These are phyloP conservation scores for Penicillium sclerotiorum DNA, from an alignment of 2,329 filamentous ascomycete species.

Conservation along the genomic window DNA sequence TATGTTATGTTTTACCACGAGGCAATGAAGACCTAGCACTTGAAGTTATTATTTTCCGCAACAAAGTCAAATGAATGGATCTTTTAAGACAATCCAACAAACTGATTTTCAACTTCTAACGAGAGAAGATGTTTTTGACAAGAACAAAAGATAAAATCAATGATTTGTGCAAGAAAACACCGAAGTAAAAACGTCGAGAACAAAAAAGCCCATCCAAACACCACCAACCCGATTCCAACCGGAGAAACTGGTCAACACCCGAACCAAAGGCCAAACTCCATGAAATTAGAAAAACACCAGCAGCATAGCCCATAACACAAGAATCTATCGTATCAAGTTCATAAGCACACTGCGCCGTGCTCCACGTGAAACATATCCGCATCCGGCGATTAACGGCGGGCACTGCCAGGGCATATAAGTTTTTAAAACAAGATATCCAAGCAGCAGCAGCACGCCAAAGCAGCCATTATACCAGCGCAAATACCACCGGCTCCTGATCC, in stretches of 20 bases:
- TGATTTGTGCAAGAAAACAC: constrained; percentile 17
- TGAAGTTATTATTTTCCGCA: too few species aligned
- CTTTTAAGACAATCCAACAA: too few species aligned
- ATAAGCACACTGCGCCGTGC: too few species aligned
- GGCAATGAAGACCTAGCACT: too few species aligned
- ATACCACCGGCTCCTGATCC: constrained; percentile 40
- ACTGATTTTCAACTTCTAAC: background rate
- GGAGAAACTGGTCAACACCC: too few species aligned
- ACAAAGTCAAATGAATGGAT: too few species aligned
- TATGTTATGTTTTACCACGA: constrained; percentile 3
- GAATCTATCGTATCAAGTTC: background rate
- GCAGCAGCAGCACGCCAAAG: constrained; percentile 54
- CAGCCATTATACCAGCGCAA: constrained; percentile 52
- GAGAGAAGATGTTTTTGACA: constrained; percentile 15
- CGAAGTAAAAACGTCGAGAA: constrained; percentile 2
- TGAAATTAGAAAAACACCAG: background rate
- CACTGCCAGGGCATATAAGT: too few species aligned
- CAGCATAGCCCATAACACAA: background rate
- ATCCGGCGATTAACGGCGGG: background rate
- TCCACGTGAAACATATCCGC: background rate
- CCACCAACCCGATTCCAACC: background rate
- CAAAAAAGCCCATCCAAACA: background rate
- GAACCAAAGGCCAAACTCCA: too few species aligned
- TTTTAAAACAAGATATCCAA: constrained; percentile 51
- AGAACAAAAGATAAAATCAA: constrained; percentile 12